Evolutionary conservation across 768 basidiomycete species (phyloP).

Genomic region (Cyclocybe cylindracea): DNA sequence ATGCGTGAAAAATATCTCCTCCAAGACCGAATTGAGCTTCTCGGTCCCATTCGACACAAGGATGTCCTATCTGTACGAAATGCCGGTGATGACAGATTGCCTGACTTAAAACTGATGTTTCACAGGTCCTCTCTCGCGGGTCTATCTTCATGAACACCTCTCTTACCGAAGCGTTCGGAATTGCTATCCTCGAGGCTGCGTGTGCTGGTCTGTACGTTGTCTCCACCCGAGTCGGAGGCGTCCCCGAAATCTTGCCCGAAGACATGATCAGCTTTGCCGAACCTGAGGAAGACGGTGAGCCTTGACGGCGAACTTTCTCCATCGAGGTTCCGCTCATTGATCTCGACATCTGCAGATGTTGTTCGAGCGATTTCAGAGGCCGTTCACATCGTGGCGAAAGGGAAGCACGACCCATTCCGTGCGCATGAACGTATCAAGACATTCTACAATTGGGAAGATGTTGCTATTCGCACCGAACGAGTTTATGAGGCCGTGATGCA

Average conservation of each 20-base stretch:
- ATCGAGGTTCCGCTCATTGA: background rate
- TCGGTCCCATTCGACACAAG: slow-evolving; percentile 78
- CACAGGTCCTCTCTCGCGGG: slow-evolving; percentile 80
- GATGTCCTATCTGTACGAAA: slow-evolving; percentile 78
- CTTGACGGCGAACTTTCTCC: background rate
- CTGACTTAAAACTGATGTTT: background rate
- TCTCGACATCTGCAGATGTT: slow-evolving; percentile 56
- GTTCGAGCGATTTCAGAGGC: slow-evolving; percentile 83
- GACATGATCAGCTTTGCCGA: slow-evolving; percentile 96
- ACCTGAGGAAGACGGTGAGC: slow-evolving; percentile 89
- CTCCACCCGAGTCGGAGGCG: slow-evolving; percentile 91
- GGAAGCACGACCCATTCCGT: slow-evolving; percentile 69
- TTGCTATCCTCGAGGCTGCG: slow-evolving; percentile 96
- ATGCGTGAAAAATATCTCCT: slow-evolving; percentile 90
- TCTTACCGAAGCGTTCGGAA: slow-evolving; percentile 95
- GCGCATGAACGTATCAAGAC: slow-evolving; percentile 78
- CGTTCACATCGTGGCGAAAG: slow-evolving; percentile 64
- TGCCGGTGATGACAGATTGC: background rate
- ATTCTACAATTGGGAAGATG: slow-evolving; percentile 87
- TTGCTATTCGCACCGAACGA: slow-evolving; percentile 77
- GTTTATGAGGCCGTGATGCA: slow-evolving; percentile 77
- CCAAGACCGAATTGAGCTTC: slow-evolving; percentile 88
- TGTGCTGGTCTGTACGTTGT: slow-evolving; percentile 94
- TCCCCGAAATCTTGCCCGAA: slow-evolving; percentile 90
- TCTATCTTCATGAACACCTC: slow-evolving; percentile 95